phyloP scores from a whole-genome alignment of 306 rosid genomes.

The Begonia fuchsioides region DNA sequence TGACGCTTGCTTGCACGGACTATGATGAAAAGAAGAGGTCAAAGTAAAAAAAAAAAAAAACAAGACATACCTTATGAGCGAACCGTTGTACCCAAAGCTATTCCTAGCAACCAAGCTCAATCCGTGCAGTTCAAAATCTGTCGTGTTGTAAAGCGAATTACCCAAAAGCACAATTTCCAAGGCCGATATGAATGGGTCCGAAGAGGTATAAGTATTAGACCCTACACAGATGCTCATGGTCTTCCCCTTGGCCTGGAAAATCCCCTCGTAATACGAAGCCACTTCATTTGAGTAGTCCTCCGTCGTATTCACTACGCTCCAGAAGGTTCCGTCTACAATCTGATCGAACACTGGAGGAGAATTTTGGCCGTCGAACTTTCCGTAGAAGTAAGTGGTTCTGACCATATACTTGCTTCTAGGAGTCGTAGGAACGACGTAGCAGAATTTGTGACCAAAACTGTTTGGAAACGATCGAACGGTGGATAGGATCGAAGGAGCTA shows the following conservation, averaged over 20 bases:
- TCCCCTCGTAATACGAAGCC: slow-evolving; percentile 47
- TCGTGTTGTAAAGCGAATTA: slow-evolving; percentile 52
- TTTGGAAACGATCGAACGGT: slow-evolving; percentile 63
- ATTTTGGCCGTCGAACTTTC: slow-evolving; percentile 34
- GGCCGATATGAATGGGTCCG: slow-evolving; percentile 85
- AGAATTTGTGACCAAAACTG: slow-evolving; percentile 27
- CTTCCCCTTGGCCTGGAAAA: slow-evolving; percentile 51
- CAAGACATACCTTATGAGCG: slow-evolving; percentile 34
- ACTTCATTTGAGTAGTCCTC: slow-evolving; percentile 26
- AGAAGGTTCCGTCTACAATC: slow-evolving; percentile 72
- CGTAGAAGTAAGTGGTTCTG: slow-evolving; percentile 70
- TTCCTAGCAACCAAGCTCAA: slow-evolving; percentile 43
- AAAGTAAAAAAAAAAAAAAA: background rate
- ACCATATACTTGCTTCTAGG: slow-evolving; percentile 46
- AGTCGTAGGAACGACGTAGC: slow-evolving; percentile 40
- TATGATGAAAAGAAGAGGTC: too few relatives aligned
- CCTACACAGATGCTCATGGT: slow-evolving; percentile 59
- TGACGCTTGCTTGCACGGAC: too few relatives aligned
- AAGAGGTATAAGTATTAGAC: slow-evolving; percentile 43
- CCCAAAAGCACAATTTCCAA: slow-evolving; percentile 48
- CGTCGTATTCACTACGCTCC: slow-evolving; percentile 73
- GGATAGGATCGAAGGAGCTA: slow-evolving; percentile 18
- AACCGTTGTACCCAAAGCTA: slow-evolving; percentile 54
- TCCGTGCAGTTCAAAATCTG: slow-evolving; percentile 33
- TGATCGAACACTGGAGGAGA: slow-evolving; percentile 80